These are phyloP conservation scores for Xylariales sp. DNA, from an alignment of 2,329 filamentous ascomycete genomes.

Conservation along the genomic window DNA sequence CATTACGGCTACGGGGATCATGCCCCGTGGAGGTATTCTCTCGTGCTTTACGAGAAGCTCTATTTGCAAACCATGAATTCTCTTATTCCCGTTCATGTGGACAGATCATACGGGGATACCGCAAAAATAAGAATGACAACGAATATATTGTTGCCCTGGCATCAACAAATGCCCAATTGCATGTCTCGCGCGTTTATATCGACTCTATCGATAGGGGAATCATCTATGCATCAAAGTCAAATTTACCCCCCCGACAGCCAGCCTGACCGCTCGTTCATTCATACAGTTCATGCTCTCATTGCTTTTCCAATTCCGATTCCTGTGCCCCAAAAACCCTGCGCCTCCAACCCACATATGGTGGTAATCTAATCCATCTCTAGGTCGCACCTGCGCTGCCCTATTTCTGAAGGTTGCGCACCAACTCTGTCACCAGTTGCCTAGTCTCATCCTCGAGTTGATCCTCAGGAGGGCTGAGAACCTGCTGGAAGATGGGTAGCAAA, in stretches of 20 bases:
- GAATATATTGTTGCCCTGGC: conserved; percentile 3
- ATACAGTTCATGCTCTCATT: conserved; percentile 46
- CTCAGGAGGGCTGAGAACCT: conserved; percentile 76
- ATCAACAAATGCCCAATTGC: conserved; percentile 14
- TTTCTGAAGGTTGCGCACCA: conserved; percentile 58
- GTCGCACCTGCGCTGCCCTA: conserved; percentile 28
- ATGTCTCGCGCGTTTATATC: conserved; percentile 28
- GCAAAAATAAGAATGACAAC: neutral
- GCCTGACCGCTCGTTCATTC: conserved; percentile 46
- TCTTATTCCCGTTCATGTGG: no score
- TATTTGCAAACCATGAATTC: no score
- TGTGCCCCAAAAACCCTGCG: conserved; percentile 15
- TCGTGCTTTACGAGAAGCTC: no score
- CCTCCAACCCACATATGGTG: conserved; percentile 16
- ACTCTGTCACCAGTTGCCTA: conserved; percentile 71
- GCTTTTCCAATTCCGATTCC: conserved; percentile 28
- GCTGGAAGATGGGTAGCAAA: conserved; percentile 77
- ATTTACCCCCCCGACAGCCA: conserved; percentile 28
- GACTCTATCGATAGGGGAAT: conserved; percentile 49
- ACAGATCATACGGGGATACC: neutral
- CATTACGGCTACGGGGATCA: no score
- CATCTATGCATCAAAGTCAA: conserved; percentile 46
- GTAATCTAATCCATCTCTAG: conserved; percentile 7
- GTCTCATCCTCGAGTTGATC: conserved; percentile 82
- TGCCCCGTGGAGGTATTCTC: no score